Evolutionary conservation across 306 rosid species (phyloP).

Genomic region (Prunus fruticosa): DNA sequence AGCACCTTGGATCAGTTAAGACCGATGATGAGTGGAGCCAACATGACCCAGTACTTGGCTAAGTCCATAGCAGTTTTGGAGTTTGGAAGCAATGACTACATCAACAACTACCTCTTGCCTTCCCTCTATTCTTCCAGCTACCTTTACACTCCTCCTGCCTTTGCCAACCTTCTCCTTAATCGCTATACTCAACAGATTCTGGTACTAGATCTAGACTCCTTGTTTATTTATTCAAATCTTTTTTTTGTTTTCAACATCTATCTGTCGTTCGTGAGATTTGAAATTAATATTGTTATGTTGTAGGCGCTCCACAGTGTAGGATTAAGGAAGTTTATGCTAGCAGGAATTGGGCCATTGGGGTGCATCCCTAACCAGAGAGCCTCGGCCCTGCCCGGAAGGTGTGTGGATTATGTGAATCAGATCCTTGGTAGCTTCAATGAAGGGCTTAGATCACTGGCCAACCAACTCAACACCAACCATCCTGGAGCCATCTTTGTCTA

Average conservation of each 20-base stretch:
- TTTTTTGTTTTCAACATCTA: neutral
- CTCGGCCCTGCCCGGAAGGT: conserved; percentile 46
- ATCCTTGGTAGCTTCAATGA: conserved; percentile 60
- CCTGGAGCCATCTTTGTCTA: conserved; percentile 47
- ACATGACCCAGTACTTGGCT: conserved; percentile 34
- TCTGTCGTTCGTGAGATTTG: neutral
- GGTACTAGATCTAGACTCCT: conserved; percentile 12
- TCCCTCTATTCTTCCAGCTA: conserved; percentile 39
- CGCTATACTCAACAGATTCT: conserved; percentile 43
- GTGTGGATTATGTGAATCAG: conserved; percentile 57
- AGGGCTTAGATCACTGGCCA: conserved; percentile 57
- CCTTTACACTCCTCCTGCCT: conserved; percentile 42
- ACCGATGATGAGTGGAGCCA: conserved; percentile 32
- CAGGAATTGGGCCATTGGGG: conserved; percentile 77
- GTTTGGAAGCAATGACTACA: conserved; percentile 73
- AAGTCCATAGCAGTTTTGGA: conserved; percentile 45
- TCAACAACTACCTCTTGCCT: conserved; percentile 72
- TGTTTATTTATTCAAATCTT: neutral
- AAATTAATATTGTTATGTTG: neutral
- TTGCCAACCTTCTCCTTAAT: conserved; percentile 62
- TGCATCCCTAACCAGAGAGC: conserved; percentile 80
- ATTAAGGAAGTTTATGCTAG: conserved; percentile 56
- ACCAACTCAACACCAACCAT: conserved; percentile 44
- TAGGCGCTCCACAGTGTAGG: conserved; percentile 55
- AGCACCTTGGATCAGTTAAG: conserved; percentile 36